phyloP scores from a whole-genome alignment of 192 early-diverging fungal species.

The Rhizophagus clarus region DNA sequence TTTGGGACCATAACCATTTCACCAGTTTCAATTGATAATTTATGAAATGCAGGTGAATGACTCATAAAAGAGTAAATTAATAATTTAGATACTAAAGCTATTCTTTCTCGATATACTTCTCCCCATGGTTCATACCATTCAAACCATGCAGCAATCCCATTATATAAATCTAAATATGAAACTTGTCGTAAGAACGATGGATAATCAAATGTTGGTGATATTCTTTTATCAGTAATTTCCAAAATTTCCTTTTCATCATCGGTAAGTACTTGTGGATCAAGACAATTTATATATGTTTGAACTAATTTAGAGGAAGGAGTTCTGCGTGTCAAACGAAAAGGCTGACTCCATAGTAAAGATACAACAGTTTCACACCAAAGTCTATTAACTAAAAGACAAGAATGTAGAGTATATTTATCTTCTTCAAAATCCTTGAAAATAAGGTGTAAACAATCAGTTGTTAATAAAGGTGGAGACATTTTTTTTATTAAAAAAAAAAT shows the following conservation, averaged over 20 bases:
- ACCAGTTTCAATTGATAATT: conserved; percentile 1
- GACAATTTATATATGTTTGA: background rate
- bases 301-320: background rate
- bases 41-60: background rate
- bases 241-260: background rate
- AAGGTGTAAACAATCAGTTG: background rate
- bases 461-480: background rate
- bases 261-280: background rate
- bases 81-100: background rate
- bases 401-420: conserved; percentile 1
- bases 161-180: conserved; percentile 3
- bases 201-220: background rate
- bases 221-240: background rate
- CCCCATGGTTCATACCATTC: background rate
- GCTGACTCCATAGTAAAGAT: conserved; percentile 5
- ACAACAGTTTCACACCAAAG: conserved; percentile 5
- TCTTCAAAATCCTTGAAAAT: background rate
- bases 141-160: background rate
- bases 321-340: background rate
- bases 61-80: background rate
- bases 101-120: background rate
- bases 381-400: conserved; percentile 8
- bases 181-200: background rate
- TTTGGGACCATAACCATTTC: conserved; percentile 3
- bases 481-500: background rate